Percentiles rank a stretch among this genome's conserved stretches.
Conservation (phyloP, 106 monocot species). For the Agapanthus africanus region DNA sequence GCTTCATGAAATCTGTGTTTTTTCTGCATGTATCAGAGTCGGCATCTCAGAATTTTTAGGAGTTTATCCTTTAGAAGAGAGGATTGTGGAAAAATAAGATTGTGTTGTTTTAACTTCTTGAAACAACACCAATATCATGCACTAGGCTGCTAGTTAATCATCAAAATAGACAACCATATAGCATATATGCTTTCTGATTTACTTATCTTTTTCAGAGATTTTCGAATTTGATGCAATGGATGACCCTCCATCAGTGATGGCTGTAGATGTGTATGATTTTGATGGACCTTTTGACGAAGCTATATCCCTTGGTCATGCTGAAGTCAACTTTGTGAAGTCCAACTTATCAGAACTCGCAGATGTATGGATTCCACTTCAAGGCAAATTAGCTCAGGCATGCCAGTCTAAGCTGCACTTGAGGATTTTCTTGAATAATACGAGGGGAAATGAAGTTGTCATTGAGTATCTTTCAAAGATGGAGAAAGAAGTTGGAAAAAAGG, state of each 20-base stretch:
- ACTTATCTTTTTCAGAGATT: slow-evolving; percentile 51
- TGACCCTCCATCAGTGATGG: slow-evolving; percentile 81
- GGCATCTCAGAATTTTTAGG: not conserved
- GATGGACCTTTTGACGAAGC: slow-evolving; percentile 94
- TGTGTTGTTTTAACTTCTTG: not conserved
- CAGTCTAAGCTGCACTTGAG: slow-evolving; percentile 80
- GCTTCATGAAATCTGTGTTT: not conserved
- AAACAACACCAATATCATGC: not conserved
- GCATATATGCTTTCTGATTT: not conserved
- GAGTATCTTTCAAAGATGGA: slow-evolving; percentile 82
- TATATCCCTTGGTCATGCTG: slow-evolving; percentile 75
- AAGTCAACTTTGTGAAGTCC: slow-evolving; percentile 80
- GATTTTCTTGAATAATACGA: slow-evolving; percentile 73
- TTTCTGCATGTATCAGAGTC: not conserved
- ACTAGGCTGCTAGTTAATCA: not conserved
- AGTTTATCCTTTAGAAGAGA: not conserved
- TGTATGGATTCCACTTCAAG: slow-evolving; percentile 77
- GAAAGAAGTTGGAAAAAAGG: slow-evolving; percentile 95
- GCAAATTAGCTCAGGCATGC: slow-evolving; percentile 80
- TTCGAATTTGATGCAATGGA: slow-evolving; percentile 97
- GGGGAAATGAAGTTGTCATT: slow-evolving; percentile 59
- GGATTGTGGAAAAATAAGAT: not conserved
- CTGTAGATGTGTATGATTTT: slow-evolving; percentile 75
- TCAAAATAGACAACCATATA: not conserved
- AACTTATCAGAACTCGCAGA: slow-evolving; percentile 76